Percentiles rank a stretch among this genome's conserved stretches.
These are phyloP conservation scores for Trypanosoma vivax DNA, from an alignment of 208 protist species.

Conservation along the genomic window DNA sequence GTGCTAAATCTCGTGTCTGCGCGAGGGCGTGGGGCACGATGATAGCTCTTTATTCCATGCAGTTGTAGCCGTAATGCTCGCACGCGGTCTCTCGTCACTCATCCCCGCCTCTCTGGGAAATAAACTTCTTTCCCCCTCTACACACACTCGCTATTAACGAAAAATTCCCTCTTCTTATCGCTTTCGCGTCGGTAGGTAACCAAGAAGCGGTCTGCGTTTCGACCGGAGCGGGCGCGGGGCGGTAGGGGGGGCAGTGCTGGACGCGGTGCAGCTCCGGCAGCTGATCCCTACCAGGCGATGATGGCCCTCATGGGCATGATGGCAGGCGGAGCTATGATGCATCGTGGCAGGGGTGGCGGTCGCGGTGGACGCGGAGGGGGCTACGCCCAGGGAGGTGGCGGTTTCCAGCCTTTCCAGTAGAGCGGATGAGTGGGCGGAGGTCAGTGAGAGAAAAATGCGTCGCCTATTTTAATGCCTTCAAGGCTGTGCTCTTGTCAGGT, in stretches of 20 bases:
- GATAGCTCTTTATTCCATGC: no score
- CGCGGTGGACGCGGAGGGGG: constrained; percentile 16
- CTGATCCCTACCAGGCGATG: constrained; percentile 57
- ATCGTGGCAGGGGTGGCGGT: constrained; percentile 20
- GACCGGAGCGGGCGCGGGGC: constrained; percentile 37
- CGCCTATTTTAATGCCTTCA: no score
- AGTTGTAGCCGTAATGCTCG: no score
- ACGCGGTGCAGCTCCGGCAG: constrained; percentile 17
- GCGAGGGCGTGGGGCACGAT: no score
- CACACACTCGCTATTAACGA: no score
- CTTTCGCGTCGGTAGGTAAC: constrained; percentile 38
- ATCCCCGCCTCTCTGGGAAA: neutral
- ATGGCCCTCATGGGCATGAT: constrained; percentile 68
- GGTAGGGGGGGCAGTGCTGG: constrained; percentile 22
- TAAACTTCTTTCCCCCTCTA: no score
- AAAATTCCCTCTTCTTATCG: neutral
- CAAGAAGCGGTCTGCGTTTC: constrained; percentile 67
- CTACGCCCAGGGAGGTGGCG: constrained; percentile 12
- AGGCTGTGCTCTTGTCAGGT: no score
- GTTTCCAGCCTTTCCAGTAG: constrained; percentile 56
- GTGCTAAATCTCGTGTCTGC: no score
- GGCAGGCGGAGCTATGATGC: constrained; percentile 23
- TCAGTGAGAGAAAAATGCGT: no score
- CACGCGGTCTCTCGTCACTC: neutral
- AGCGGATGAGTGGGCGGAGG: neutral